These are phyloP conservation scores for Kurtzmaniella cleridarum DNA, from an alignment of 805 yeast species.

Conservation along the genomic window DNA sequence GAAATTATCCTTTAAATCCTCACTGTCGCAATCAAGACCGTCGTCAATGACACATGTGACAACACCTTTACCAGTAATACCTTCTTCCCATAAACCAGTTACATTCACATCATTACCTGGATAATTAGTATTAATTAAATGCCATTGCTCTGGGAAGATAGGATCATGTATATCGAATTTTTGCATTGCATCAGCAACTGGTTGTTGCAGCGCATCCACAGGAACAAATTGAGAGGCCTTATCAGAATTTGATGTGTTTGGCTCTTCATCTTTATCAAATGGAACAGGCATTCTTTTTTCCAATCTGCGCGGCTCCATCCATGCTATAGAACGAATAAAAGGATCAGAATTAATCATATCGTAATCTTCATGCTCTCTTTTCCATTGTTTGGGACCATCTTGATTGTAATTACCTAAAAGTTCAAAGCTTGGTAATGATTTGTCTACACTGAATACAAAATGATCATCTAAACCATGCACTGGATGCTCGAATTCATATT, in stretches of 20 bases:
- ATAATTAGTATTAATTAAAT: constrained; percentile 64
- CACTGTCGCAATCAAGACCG: constrained; percentile 79
- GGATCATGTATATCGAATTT: constrained; percentile 75
- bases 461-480: constrained; percentile 57
- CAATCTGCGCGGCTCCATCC: constrained; percentile 50
- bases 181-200: constrained; percentile 42
- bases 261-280: constrained; percentile 7
- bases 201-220: constrained; percentile 48
- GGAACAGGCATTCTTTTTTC: constrained; percentile 56
- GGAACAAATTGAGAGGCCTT: constrained; percentile 9
- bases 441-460: constrained; percentile 58
- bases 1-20: constrained; percentile 68
- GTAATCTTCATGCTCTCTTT: constrained; percentile 22
- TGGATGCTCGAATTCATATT: constrained; percentile 52
- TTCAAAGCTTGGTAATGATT: constrained; percentile 27
- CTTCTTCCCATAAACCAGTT: constrained; percentile 75
- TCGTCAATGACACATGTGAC: constrained; percentile 91
- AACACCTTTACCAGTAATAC: constrained; percentile 74
- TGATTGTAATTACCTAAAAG: constrained; percentile 32
- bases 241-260: background rate
- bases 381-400: constrained; percentile 11
- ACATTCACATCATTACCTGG: constrained; percentile 88
- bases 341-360: constrained; percentile 18
- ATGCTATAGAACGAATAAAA: constrained; percentile 46
- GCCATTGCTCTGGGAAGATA: constrained; percentile 84